These are phyloP conservation scores for Warburgia ugandensis DNA, from an alignment of 164 flowering plant genomes.

Conservation along the genomic window DNA sequence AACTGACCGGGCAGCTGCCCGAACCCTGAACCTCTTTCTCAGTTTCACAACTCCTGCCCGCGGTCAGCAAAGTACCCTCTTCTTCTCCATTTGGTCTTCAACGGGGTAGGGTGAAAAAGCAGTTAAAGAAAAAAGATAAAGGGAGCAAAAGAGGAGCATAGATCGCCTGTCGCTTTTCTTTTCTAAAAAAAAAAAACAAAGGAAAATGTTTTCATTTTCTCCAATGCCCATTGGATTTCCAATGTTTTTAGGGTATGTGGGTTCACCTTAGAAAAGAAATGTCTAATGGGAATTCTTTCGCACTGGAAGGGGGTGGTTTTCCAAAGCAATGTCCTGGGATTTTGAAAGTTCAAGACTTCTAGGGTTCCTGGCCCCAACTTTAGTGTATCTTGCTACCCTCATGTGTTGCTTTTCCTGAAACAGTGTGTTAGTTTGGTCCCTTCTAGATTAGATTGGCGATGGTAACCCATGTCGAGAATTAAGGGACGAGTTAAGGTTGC, in stretches of 20 bases:
- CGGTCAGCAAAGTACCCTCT: slow-evolving; percentile 15
- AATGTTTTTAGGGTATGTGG: background rate
- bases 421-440: too few species aligned
- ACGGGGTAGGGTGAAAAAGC: slow-evolving; percentile 4
- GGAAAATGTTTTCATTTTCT: background rate
- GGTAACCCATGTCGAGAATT: too few species aligned
- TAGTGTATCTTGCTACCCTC: too few species aligned
- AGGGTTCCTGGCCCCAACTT: slow-evolving; percentile 9
- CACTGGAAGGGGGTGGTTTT: slow-evolving; percentile 4
- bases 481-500: too few species aligned
- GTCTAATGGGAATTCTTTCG: background rate
- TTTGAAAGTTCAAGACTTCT: slow-evolving; percentile 8
- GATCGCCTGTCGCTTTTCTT: too few species aligned
- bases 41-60: slow-evolving; percentile 7
- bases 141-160: background rate
- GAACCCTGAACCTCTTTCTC: background rate
- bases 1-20: too few species aligned
- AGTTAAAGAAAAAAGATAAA: slow-evolving; percentile 12
- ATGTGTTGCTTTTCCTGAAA: too few species aligned
- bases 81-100: slow-evolving; percentile 10
- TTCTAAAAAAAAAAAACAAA: background rate
- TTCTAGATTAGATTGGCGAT: too few species aligned
- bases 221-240: background rate
- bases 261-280: background rate
- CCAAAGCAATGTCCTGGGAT: slow-evolving; percentile 6